A percentile compares a stretch with the other conserved stretches of the same genome.
These are phyloP conservation scores for Massospora cicadina DNA, from an alignment of 371 early-diverging fungal species.

Conservation along the genomic window DNA sequence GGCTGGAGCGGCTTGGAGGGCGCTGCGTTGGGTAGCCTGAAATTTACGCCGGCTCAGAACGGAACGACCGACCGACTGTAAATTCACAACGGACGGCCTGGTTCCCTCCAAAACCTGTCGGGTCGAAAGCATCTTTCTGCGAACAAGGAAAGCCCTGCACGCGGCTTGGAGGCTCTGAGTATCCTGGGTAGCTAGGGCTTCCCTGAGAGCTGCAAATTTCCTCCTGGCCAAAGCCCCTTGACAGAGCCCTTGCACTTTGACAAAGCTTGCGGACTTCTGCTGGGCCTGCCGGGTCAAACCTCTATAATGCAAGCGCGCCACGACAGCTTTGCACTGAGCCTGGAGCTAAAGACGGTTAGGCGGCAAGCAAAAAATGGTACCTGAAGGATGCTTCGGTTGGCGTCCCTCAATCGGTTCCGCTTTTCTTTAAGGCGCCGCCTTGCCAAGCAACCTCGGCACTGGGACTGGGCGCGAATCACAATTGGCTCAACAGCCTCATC, in stretches of 20 bases:
- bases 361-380: not conserved
- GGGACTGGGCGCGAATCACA: not conserved
- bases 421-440: not conserved
- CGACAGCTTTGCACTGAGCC: conserved; percentile 1
- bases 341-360: conserved; percentile 3
- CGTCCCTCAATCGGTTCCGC: not conserved
- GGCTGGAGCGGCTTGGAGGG: not conserved
- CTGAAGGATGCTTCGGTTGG: not conserved
- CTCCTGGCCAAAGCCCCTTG: not conserved
- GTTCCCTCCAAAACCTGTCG: not conserved
- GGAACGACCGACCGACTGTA: conserved; percentile 1
- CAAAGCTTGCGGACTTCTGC: not conserved
- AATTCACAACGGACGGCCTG: not conserved
- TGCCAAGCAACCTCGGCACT: conserved; percentile 2
- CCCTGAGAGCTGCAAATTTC: not conserved
- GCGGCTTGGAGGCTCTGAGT: conserved; percentile 4
- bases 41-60: not conserved
- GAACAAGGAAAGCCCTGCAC: not conserved
- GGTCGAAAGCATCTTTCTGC: conserved; percentile 7
- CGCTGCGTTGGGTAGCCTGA: not conserved
- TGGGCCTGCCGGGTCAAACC: not conserved
- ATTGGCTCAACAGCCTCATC: conserved; percentile 14
- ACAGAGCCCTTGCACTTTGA: not conserved
- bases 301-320: not conserved
- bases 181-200: too few species aligned